Evolutionary conservation across 2,329 filamentous ascomycete genomes (phyloP), one percentile per base, ranked within the genome.

Genomic region (Aspergillus phoenicis): DNA sequence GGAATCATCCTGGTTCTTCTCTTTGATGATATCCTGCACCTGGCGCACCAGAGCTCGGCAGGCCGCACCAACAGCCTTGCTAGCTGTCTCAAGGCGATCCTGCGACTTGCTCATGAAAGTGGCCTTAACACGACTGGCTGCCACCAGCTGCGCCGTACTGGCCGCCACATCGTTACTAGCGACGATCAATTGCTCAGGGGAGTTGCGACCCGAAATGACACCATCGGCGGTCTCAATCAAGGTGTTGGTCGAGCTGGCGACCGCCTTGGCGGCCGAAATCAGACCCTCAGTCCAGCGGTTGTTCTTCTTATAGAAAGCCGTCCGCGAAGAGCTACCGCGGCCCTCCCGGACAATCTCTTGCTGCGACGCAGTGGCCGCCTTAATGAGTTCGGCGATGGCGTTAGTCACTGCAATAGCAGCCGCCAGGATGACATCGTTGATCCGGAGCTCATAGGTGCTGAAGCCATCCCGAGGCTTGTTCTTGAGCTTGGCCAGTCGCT

Each of bases 231-330:
- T 99, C 83, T 99, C 95, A 72, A 99, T 99, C 68, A 99, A 86
- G 45, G 89, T 95, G 80, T 97, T 98, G 10, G 95, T 99, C 15
- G 93, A 96, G 1, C 86, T 85, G 3, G 95, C 95, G 17, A 99
- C 95, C 0, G 95, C 95, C 81, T 99, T 99, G 66, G 95, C 94
- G 0, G 95, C 95, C 39, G 92, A 97, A 74, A 99, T 97, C 62
- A 99, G 87, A 52, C 95, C 95, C 74, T 99, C 95, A 0, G 95
- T 99, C 95, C 95, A 99, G 56, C 95, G 87, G 80, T 98, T 99
- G 85, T 99, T 97, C 83, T 98, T 98, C 85, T 98, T 98, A 88
- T 99, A 99, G 78, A 99, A 99, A 24, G 93, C 93, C 2, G 93
- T 96, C 60, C 89, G 87, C 48, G 92, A 96, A 55, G 91, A 91